A percentile compares a stretch with the other conserved stretches of the same genome.
Conservation (phyloP, 306 rosid species). For the Vigna trinervia region DNA sequence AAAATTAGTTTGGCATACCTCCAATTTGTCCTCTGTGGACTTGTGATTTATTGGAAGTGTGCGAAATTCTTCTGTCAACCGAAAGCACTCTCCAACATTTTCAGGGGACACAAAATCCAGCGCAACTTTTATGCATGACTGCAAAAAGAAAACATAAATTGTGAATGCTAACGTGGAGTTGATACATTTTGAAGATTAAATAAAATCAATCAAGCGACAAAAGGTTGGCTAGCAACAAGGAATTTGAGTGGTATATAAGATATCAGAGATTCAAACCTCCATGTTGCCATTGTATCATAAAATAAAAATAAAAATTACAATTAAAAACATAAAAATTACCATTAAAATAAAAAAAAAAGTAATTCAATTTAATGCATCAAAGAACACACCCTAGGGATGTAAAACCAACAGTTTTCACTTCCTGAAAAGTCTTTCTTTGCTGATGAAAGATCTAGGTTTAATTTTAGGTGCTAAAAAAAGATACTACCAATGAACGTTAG, state of each 20-base stretch:
- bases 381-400: neutral
- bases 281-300: neutral
- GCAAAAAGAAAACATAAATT: slow-evolving; percentile 27
- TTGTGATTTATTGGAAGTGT: slow-evolving; percentile 71
- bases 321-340: neutral
- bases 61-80: slow-evolving; percentile 78
- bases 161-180: slow-evolving; percentile 1
- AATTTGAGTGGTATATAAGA: neutral
- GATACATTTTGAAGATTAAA: neutral
- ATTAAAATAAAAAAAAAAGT: neutral
- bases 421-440: neutral
- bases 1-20: slow-evolving; percentile 52
- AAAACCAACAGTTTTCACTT: neutral
- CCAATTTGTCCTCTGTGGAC: slow-evolving; percentile 80
- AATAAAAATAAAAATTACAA: neutral
- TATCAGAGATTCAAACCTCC: neutral
- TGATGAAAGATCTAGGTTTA: neutral
- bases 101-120: slow-evolving; percentile 91
- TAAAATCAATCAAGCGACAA: slow-evolving; percentile 19
- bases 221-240: neutral
- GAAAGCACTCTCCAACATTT: slow-evolving; percentile 79
- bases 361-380: neutral
- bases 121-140: slow-evolving; percentile 94
- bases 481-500: neutral
- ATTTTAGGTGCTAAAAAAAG: neutral